phyloP scores from a whole-genome alignment of 768 basidiomycete genomes.

The Mycena belliarum region DNA sequence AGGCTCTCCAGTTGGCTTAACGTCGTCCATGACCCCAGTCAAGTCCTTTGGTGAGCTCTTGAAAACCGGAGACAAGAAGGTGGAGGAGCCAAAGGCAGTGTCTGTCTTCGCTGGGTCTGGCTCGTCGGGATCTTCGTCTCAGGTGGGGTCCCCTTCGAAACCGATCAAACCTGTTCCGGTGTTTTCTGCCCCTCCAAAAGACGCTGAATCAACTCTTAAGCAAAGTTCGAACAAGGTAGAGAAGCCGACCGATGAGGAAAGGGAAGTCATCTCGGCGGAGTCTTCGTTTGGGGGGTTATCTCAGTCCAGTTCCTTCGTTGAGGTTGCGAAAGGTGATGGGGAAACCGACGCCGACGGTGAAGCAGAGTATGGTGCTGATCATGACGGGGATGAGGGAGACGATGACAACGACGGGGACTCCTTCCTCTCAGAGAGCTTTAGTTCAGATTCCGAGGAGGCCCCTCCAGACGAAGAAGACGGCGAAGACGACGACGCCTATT shows the following conservation, averaged over 20 bases:
- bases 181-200: constrained; percentile 21
- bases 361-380: constrained; percentile 28
- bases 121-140: not conserved
- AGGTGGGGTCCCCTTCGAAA: not conserved
- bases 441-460: constrained; percentile 27
- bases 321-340: constrained; percentile 35
- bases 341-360: constrained; percentile 29
- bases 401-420: constrained; percentile 32
- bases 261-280: constrained; percentile 24
- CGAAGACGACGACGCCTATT: constrained; percentile 34
- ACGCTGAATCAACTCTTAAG: not conserved
- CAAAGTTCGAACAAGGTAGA: constrained; percentile 16
- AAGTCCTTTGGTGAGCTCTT: constrained; percentile 68
- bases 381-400: constrained; percentile 28
- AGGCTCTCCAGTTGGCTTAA: constrained; percentile 42
- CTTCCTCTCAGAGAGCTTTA: constrained; percentile 34
- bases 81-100: constrained; percentile 26
- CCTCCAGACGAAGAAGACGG: constrained; percentile 37
- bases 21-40: constrained; percentile 39
- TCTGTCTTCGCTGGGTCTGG: constrained; percentile 1
- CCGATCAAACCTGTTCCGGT: constrained; percentile 21
- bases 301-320: constrained; percentile 49
- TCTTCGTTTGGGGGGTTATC: constrained; percentile 39
- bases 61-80: constrained; percentile 37
- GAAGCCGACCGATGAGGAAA: constrained; percentile 19